phyloP scores from a whole-genome alignment of 371 early-diverging fungal genomes.

The Mucor velutinosus region DNA sequence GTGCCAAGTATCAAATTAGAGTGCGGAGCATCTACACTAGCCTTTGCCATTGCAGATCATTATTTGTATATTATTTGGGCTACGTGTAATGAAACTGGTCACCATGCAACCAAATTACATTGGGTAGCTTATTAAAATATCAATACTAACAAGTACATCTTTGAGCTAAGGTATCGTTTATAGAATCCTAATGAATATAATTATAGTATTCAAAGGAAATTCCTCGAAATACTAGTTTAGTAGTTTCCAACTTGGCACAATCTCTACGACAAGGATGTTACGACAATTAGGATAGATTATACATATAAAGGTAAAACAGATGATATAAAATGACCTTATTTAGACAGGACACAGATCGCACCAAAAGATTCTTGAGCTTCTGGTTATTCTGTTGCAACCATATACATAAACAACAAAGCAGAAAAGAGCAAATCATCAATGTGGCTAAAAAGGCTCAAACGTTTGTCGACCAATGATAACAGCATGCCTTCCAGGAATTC shows the following conservation, averaged over 20 bases:
- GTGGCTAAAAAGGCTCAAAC: neutral
- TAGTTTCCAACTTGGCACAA: neutral
- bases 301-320: neutral
- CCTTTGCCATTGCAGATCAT: no score
- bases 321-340: neutral
- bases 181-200: no score
- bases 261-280: neutral
- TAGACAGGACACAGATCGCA: neutral
- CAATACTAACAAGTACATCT: no score
- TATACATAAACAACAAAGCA: neutral
- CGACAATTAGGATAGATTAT: neutral
- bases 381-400: neutral
- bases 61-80: no score
- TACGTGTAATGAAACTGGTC: no score
- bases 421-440: neutral
- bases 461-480: slow-evolving; percentile 1
- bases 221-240: neutral
- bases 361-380: neutral
- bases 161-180: no score
- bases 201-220: neutral
- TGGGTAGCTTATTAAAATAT: no score
- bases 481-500: slow-evolving; percentile 12
- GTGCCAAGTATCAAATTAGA: no score
- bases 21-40: no score
- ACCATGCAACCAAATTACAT: no score